A percentile compares a stretch with the other conserved stretches of the same genome.
Conservation (phyloP, 1,139 yeast species). For the Taphrina deformans region DNA sequence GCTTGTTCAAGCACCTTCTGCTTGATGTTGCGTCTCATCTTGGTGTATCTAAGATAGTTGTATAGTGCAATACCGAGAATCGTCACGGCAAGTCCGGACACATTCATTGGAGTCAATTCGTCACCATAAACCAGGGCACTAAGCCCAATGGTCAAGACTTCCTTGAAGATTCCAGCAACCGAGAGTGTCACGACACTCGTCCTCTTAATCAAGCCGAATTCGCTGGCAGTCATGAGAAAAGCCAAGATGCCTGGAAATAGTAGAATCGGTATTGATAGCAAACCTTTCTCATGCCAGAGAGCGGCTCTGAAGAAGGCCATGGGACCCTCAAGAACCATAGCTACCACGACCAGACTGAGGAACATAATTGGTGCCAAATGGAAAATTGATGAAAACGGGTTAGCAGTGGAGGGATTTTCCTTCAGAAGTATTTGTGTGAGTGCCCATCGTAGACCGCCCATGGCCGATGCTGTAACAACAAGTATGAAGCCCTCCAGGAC, state of each 20-base stretch:
- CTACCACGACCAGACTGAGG: slow-evolving; percentile 58
- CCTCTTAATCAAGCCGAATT: slow-evolving; percentile 74
- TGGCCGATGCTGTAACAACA: slow-evolving; percentile 73
- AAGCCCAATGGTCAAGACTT: slow-evolving; percentile 72
- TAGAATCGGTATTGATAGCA: slow-evolving; percentile 59
- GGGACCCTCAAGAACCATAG: slow-evolving; percentile 67
- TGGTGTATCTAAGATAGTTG: slow-evolving; percentile 48
- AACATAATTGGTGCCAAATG: slow-evolving; percentile 86
- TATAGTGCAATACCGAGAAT: slow-evolving; percentile 77
- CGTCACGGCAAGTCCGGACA: slow-evolving; percentile 75
- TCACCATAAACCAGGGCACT: slow-evolving; percentile 78
- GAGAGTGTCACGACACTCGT: slow-evolving; percentile 85
- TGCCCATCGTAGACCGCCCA: slow-evolving; percentile 94
- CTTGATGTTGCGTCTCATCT: slow-evolving; percentile 35
- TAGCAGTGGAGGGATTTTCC: slow-evolving; percentile 58
- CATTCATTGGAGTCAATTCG: slow-evolving; percentile 62
- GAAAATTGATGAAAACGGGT: slow-evolving; percentile 80
- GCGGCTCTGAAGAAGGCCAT: slow-evolving; percentile 53
- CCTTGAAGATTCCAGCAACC: slow-evolving; percentile 91
- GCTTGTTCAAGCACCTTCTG: background rate
- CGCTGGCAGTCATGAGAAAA: slow-evolving; percentile 85
- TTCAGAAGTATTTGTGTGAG: slow-evolving; percentile 79
- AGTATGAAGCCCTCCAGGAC: slow-evolving; percentile 51
- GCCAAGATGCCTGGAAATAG: slow-evolving; percentile 83
- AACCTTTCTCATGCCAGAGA: slow-evolving; percentile 59